Evolutionary conservation across 257 asterid genomes (phyloP).

Genomic region (Linderniella brevidens): DNA sequence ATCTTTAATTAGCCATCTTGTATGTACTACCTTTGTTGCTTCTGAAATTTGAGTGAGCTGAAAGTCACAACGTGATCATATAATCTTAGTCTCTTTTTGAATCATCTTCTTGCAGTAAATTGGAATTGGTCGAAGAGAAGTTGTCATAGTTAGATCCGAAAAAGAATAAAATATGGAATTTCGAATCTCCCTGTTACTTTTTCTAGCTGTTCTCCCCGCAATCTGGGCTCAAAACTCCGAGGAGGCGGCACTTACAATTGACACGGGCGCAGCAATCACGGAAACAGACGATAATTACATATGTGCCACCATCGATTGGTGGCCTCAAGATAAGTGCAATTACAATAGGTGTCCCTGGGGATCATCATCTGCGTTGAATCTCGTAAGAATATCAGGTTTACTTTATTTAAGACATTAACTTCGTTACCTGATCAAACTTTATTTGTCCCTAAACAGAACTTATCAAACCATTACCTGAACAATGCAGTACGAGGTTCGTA

Average conservation of each 20-base stretch:
- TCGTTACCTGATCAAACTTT: neutral
- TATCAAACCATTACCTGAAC: conserved; percentile 58
- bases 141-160: too few relatives aligned
- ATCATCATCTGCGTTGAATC: conserved; percentile 47
- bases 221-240: conserved; percentile 31
- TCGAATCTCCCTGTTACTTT: conserved; percentile 15
- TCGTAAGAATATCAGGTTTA: conserved; percentile 25
- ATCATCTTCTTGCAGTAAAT: conserved; percentile 14
- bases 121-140: neutral
- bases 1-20: too few relatives aligned
- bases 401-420: neutral
- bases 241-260: conserved; percentile 27
- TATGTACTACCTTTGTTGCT: too few relatives aligned
- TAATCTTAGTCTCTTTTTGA: neutral
- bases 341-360: conserved; percentile 90
- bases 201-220: conserved; percentile 32
- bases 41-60: too few relatives aligned
- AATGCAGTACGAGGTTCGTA: conserved; percentile 61
- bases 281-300: conserved; percentile 67
- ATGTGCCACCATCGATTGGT: conserved; percentile 94
- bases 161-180: conserved; percentile 24
- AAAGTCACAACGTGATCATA: neutral
- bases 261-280: conserved; percentile 32
- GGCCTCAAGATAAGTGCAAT: conserved; percentile 90
- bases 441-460: conserved; percentile 27